Conservation (phyloP, 2,329 filamentous ascomycete species). For the Aureobasidium sp. region DNA sequence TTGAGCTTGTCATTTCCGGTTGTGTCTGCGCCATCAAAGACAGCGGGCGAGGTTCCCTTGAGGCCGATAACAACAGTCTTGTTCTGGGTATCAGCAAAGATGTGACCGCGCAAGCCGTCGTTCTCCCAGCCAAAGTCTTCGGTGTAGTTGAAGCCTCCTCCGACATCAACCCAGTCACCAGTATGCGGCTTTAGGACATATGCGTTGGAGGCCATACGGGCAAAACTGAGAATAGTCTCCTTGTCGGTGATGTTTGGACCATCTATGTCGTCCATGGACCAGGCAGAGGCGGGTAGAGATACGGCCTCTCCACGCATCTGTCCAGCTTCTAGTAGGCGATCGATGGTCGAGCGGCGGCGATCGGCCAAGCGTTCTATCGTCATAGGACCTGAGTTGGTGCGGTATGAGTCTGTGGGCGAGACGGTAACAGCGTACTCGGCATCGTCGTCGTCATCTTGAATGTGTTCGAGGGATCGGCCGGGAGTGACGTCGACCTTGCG, state of each 20-base stretch:
- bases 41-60: slow-evolving; percentile 76
- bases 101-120: slow-evolving; percentile 83
- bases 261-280: slow-evolving; percentile 70
- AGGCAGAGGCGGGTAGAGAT: slow-evolving; percentile 63
- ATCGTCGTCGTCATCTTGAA: slow-evolving; percentile 1
- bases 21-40: slow-evolving; percentile 94
- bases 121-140: slow-evolving; percentile 86
- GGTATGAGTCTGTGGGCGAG: slow-evolving; percentile 30
- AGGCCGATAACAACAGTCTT: slow-evolving; percentile 82
- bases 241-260: slow-evolving; percentile 81
- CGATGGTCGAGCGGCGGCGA: slow-evolving; percentile 65
- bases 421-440: background rate
- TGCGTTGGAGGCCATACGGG: slow-evolving; percentile 81
- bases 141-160: slow-evolving; percentile 72
- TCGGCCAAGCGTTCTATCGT: slow-evolving; percentile 77
- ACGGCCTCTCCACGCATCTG: slow-evolving; percentile 60
- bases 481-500: slow-evolving; percentile 59
- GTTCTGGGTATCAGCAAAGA: slow-evolving; percentile 81
- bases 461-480: background rate
- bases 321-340: slow-evolving; percentile 67
- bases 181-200: slow-evolving; percentile 68
- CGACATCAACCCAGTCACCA: slow-evolving; percentile 76
- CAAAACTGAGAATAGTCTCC: slow-evolving; percentile 72
- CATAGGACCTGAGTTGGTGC: slow-evolving; percentile 54
- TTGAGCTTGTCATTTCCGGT: slow-evolving; percentile 97